A percentile compares a stretch with the other conserved stretches of the same genome.
Conservation (phyloP, 202 grass and related monocot species). For the Carex sylvatica region DNA sequence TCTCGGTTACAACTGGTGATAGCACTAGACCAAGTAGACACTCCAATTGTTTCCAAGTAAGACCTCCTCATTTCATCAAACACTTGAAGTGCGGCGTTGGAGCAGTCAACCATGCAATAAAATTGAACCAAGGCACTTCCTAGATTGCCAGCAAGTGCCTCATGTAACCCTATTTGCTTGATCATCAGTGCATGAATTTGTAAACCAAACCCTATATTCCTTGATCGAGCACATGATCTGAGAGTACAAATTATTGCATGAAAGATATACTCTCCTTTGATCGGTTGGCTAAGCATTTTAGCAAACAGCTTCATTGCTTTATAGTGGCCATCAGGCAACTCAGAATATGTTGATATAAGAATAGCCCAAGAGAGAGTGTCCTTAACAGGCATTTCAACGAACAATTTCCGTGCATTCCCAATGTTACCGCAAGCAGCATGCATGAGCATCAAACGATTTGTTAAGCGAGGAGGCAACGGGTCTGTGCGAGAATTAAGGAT, state of each 20-base stretch:
- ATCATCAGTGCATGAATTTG: conserved; percentile 50
- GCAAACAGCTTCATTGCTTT: conserved; percentile 43
- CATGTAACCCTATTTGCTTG: conserved; percentile 30
- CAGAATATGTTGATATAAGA: conserved; percentile 39
- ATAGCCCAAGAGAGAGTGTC: conserved; percentile 48
- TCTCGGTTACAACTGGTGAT: conserved; percentile 50
- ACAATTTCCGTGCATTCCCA: conserved; percentile 31
- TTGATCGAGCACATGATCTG: conserved; percentile 31
- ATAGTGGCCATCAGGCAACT: conserved; percentile 15
- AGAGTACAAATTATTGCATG: conserved; percentile 38
- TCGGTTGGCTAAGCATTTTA: conserved; percentile 27
- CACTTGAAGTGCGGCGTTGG: conserved; percentile 28
- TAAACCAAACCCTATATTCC: conserved; percentile 24
- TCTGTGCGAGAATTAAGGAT: neutral
- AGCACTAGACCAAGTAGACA: conserved; percentile 55
- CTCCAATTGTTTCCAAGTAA: conserved; percentile 14
- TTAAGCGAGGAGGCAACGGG: conserved; percentile 14
- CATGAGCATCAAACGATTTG: conserved; percentile 53
- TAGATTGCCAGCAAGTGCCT: neutral
- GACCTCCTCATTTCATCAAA: conserved; percentile 37
- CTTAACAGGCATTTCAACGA: conserved; percentile 43
- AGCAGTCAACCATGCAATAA: conserved; percentile 33
- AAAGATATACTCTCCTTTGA: conserved; percentile 18
- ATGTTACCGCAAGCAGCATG: conserved; percentile 35
- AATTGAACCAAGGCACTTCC: conserved; percentile 54